These are phyloP conservation scores for Syncephalastrum monosporum DNA, from an alignment of 371 early-diverging fungal genomes.

Conservation along the genomic window DNA sequence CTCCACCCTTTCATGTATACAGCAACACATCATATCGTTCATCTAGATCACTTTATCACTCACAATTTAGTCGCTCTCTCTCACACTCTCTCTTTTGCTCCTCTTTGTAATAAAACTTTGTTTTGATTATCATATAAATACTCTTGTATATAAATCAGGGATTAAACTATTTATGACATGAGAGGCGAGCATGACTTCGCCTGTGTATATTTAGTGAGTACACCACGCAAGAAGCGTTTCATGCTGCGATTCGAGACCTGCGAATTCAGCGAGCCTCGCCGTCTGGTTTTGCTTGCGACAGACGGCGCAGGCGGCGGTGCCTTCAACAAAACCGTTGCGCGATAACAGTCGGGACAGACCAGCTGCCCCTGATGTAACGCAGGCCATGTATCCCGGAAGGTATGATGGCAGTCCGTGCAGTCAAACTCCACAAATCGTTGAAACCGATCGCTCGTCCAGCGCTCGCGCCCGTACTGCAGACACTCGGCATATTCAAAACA, in stretches of 20 bases:
- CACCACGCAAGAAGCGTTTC: neutral
- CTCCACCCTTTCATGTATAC: conserved; percentile 1
- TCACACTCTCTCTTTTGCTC: neutral
- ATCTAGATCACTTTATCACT: neutral
- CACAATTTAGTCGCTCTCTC: neutral
- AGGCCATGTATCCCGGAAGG: conserved; percentile 30
- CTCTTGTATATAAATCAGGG: neutral
- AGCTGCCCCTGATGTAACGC: conserved; percentile 34
- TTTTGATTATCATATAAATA: neutral
- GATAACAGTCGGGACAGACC: conserved; percentile 31
- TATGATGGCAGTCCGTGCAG: conserved; percentile 27
- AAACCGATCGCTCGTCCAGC: conserved; percentile 15
- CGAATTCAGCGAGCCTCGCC: neutral
- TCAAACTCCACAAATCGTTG: conserved; percentile 24
- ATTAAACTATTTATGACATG: neutral
- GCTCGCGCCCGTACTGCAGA: conserved; percentile 23
- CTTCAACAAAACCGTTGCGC: conserved; percentile 28
- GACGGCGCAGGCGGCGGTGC: conserved; percentile 14
- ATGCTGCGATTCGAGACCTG: neutral
- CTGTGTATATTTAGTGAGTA: neutral
- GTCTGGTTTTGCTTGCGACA: neutral
- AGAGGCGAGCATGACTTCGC: no score
- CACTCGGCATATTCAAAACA: conserved; percentile 34
- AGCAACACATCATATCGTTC: no score
- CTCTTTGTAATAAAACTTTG: neutral